Evolutionary conservation across 495 filamentous ascomycete genomes (phyloP).

Genomic region (Penicillium egyptiacum): DNA sequence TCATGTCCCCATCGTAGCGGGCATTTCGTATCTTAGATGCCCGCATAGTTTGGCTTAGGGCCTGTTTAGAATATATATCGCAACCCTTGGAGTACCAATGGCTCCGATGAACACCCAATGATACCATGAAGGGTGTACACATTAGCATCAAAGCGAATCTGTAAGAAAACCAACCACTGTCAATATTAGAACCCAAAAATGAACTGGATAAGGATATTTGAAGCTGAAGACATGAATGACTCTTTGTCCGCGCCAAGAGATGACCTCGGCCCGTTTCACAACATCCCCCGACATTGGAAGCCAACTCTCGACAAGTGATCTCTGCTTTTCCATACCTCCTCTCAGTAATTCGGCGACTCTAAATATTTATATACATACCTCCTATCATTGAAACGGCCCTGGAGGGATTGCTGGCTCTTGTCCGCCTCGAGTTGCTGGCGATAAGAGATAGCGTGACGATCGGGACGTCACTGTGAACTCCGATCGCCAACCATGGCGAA

Average conservation of each 20-base stretch:
- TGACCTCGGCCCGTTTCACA: conserved; percentile 5
- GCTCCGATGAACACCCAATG: background rate
- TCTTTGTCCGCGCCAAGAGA: conserved; percentile 11
- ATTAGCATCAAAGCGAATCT: background rate
- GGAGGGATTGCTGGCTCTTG: background rate
- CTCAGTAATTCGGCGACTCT: background rate
- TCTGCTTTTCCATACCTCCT: background rate
- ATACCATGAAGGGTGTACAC: background rate
- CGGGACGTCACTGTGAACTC: conserved; percentile 8
- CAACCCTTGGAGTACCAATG: background rate
- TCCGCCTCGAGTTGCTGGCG: conserved; percentile 4
- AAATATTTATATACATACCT: conserved; percentile 1
- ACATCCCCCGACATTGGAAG: background rate
- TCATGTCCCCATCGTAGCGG: no score
- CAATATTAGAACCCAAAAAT: background rate
- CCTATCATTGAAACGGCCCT: background rate
- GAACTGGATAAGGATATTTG: conserved; percentile 7
- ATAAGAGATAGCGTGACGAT: conserved; percentile 12
- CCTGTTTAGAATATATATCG: background rate
- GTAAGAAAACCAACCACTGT: background rate
- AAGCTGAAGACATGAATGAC: conserved; percentile 2
- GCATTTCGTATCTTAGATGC: no score
- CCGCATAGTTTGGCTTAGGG: no score
- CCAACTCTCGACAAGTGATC: background rate
- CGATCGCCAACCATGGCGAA: conserved; percentile 30